Base-by-base conservation (phyloP, 768 basidiomycete species). In the Jaapia argillacea region DNA sequence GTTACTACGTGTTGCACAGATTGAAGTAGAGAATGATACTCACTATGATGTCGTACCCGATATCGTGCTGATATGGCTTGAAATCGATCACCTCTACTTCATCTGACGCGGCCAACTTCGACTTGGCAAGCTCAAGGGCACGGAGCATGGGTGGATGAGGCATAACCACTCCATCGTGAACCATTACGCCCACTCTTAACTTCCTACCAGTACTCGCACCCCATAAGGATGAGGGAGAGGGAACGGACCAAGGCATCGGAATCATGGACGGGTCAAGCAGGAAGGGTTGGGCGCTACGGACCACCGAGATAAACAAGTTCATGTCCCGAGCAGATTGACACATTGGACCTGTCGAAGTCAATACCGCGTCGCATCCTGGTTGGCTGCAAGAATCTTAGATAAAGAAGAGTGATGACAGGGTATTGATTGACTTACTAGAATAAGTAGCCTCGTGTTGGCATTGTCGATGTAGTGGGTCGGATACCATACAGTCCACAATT, bases 71-170 rank as follows among this genome's bases (percentile, higher is more conserved):
- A 47, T 55, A 58, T 3, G 68, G 63, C 14, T 28, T 20, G 43
- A 68, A 73, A 24, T 58, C 57, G 10, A 63, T 46, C 37, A 70
- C 58, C 46, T 63, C 64, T 41, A 60, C 65, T 41, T 49, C 56
- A 3, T 54, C 47, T 10, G 63, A 59, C 0, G 54, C 56, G 28
- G 51, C 51, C 28, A 75, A 51, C 13, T 61, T 68, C 23, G 49
- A 55, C 46, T 62, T 67, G 2, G 58, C 54, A 18, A 60, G 44
- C 24, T 63, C 52, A 43, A 76, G 45, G 3, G 74, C n/a, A n/a
- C n/a, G n/a, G n/a, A n/a, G n/a, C n/a, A n/a, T n/a, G n/a, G n/a
- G 72, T 16, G 72, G 67, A 7, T 63, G 60, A 5, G 72, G 69
- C 24, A 54, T 45, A 1, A 66, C 64, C 3, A 63, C 48, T 1